Percentiles rank a stretch among this genome's conserved stretches.
These are phyloP conservation scores for Lentithecium fluviatile DNA, from an alignment of 495 filamentous ascomycete species.

Conservation along the genomic window DNA sequence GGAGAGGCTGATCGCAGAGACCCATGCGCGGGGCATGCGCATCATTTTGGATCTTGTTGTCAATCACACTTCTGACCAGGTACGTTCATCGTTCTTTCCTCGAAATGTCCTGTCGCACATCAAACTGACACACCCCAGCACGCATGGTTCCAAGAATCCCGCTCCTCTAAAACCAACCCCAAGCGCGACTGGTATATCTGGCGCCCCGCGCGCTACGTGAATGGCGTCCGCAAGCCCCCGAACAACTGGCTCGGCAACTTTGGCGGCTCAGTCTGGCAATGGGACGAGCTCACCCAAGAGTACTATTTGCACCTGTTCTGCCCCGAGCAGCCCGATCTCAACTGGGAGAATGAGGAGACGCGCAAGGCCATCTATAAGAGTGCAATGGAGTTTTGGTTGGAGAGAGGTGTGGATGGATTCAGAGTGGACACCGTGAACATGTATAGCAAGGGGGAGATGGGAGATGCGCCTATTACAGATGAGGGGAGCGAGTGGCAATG, in stretches of 20 bases:
- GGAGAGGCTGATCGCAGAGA: constrained; percentile 35
- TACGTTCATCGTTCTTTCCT: neutral
- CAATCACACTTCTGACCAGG: constrained; percentile 37
- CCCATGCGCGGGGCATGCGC: constrained; percentile 32
- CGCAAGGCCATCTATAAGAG: constrained; percentile 36
- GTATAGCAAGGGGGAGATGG: constrained; percentile 35
- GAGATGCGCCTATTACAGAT: constrained; percentile 37
- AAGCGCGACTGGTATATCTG: constrained; percentile 44
- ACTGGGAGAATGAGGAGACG: constrained; percentile 38
- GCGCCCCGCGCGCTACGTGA: constrained; percentile 30
- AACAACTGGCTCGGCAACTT: constrained; percentile 42
- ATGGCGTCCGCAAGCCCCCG: constrained; percentile 38
- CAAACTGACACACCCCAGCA: constrained; percentile 15
- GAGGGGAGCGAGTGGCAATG: constrained; percentile 25
- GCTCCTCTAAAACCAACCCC: constrained; percentile 32
- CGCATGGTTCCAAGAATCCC: constrained; percentile 38
- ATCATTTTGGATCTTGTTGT: constrained; percentile 38
- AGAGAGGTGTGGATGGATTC: constrained; percentile 39
- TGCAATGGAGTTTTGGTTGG: constrained; percentile 41
- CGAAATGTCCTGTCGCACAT: neutral
- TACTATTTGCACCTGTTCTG: constrained; percentile 43
- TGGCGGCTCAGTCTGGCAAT: constrained; percentile 26
- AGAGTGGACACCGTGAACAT: constrained; percentile 40
- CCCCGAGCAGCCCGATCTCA: constrained; percentile 42
- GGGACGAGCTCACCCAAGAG: constrained; percentile 36